Evolutionary conservation across 345 rosid genomes (phyloP), one percentile per base, ranked within the genome.

Genomic region (Arabidopsis arenosa): DNA sequence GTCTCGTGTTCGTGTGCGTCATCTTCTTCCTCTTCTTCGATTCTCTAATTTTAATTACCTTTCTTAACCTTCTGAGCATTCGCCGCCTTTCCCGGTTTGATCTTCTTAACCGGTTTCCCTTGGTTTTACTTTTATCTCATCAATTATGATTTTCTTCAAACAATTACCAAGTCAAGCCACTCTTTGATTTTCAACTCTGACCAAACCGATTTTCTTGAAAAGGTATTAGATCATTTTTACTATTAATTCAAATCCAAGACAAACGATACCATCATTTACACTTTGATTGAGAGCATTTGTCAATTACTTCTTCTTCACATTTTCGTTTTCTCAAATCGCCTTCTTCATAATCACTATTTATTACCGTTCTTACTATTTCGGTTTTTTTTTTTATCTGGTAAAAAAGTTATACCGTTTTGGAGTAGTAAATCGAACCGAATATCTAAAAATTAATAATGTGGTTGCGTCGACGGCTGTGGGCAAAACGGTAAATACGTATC

Each of bases 1-100:
- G 76, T 75, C 32, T 28, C 32, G 4, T 23, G 26, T 4, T 28
- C 60, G 76, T 70, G 80, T 70, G 71, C 76, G 76, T 70, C 76
- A 55, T 70, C 21, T 63, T 68, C 54, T 35, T 70, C 60, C 33
- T 47, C 39, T 54, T 55, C 63, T 28, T 69, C 8, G 4, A 12
- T 3, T 26, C 32, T 28, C 32, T 28, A 3, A 0, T 5, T 30
- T 64, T 75, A 37, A 47, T 57, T 15, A 45, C 23, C 26, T 30
- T 30, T 63, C 6, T 8, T 39, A 2, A 5, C 21, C 7, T 47
- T 47, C n/a, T 52, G 26, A 26, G 2, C 28, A 35, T 71, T 36
- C 68, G 21, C 57, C 58, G 78, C 2, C 61, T 43, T 55, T 63
- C 56, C 63, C 63, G 33, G 56, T 73, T 0, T 63, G 3, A 52